These are phyloP conservation scores for Mycena metata DNA, from an alignment of 768 basidiomycete genomes.

Conservation along the genomic window DNA sequence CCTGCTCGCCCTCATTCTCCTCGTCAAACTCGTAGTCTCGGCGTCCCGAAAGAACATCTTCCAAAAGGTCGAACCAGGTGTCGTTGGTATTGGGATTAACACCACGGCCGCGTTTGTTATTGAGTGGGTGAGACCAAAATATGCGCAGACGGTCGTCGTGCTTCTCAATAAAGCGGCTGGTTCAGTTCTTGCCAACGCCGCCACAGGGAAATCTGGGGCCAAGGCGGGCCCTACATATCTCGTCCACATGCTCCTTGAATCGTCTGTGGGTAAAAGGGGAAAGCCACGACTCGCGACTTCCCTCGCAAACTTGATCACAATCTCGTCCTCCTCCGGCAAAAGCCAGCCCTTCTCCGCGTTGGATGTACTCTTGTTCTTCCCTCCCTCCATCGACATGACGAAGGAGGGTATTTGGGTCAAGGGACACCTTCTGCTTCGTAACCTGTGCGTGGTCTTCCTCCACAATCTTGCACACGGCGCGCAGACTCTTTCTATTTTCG, in stretches of 20 bases:
- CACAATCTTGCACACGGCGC: conserved; percentile 34
- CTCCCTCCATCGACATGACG: conserved; percentile 39
- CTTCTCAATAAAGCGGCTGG: no score
- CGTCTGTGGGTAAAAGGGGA: conserved; percentile 48
- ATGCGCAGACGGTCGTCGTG: no score
- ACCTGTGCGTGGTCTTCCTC: conserved; percentile 19
- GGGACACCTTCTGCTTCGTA: conserved; percentile 33
- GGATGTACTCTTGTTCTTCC: conserved; percentile 39
- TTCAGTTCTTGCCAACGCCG: no score
- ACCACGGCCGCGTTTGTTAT: no score
- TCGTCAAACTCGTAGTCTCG: no score
- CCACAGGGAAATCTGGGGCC: no score
- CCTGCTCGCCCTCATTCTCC: no score
- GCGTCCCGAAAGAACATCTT: no score
- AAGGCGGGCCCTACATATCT: no score
- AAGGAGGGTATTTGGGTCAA: conserved; percentile 39
- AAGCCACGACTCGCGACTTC: conserved; percentile 50
- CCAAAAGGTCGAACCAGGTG: no score
- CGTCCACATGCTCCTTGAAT: conserved; percentile 52
- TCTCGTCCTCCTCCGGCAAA: conserved; percentile 44
- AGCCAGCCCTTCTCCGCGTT: conserved; percentile 48
- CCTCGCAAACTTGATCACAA: conserved; percentile 46
- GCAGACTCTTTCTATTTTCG: conserved; percentile 14
- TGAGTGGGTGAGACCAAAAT: no score
- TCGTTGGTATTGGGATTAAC: no score